These are phyloP conservation scores for Cyberlindnera amylophila DNA, from an alignment of 805 yeast genomes.

Conservation along the genomic window DNA sequence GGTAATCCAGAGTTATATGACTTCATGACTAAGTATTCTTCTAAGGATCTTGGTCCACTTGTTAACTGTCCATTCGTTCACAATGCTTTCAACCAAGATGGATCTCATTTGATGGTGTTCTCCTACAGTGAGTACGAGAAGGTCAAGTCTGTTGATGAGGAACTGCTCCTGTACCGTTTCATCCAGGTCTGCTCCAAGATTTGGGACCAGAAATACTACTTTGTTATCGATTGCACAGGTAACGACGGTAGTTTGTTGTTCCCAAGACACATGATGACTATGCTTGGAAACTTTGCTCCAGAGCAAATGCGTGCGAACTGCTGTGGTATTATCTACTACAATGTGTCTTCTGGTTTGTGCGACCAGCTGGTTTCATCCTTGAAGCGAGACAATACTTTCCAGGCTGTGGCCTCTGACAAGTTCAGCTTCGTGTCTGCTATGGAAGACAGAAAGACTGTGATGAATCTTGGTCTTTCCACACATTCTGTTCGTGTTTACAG, in stretches of 20 bases:
- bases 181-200: conserved; percentile 65
- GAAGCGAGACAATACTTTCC: conserved; percentile 21
- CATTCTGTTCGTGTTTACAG: conserved; percentile 38
- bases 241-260: conserved; percentile 33
- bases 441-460: conserved; percentile 42
- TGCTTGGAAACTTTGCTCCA: conserved; percentile 47
- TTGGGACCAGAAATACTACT: conserved; percentile 63
- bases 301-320: conserved; percentile 49
- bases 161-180: conserved; percentile 52
- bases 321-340: conserved; percentile 46
- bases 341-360: conserved; percentile 31
- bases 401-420: conserved; percentile 13
- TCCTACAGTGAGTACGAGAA: conserved; percentile 39
- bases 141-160: conserved; percentile 37
- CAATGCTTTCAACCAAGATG: conserved; percentile 68
- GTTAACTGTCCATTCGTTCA: conserved; percentile 47
- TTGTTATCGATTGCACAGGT: conserved; percentile 69
- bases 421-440: conserved; percentile 42
- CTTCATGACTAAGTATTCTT: conserved; percentile 65
- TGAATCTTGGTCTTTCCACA: conserved; percentile 41
- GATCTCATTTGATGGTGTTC: conserved; percentile 62
- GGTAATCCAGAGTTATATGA: conserved; percentile 56
- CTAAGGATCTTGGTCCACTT: conserved; percentile 45
- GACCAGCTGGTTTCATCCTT: conserved; percentile 24
- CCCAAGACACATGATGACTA: conserved; percentile 30